phyloP scores from a whole-genome alignment of 306 rosid species.

The Datisca glomerata region DNA sequence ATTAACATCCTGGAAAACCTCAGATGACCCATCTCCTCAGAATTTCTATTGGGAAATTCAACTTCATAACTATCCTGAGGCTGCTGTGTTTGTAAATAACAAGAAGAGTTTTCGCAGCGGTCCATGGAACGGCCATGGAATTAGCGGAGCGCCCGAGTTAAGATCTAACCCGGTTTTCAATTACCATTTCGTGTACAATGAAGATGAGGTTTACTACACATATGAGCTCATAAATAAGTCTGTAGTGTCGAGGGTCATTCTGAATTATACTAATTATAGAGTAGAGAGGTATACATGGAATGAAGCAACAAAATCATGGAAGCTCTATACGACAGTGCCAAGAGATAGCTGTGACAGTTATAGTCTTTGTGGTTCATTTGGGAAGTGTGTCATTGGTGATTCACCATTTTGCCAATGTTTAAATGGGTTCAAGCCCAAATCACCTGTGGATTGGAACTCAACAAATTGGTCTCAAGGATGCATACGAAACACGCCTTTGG shows the following conservation, averaged over 20 bases:
- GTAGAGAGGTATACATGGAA: no score
- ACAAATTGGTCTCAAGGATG: background rate
- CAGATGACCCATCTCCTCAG: conserved; percentile 26
- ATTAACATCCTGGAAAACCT: conserved; percentile 29
- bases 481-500: background rate
- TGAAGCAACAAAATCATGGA: conserved; percentile 14
- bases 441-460: background rate
- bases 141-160: conserved; percentile 16
- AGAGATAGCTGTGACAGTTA: conserved; percentile 30
- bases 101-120: conserved; percentile 29
- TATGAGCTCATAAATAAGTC: conserved; percentile 25
- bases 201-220: conserved; percentile 28
- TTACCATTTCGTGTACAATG: conserved; percentile 21
- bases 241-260: no score
- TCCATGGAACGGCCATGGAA: conserved; percentile 30
- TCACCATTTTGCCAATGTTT: conserved; percentile 6
- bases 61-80: conserved; percentile 28
- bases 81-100: conserved; percentile 20
- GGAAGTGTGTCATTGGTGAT: conserved; percentile 11
- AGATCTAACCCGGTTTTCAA: conserved; percentile 23
- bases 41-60: conserved; percentile 25
- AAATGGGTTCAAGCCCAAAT: background rate
- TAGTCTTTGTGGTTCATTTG: conserved; percentile 33
- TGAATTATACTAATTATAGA: no score
- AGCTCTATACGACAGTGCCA: conserved; percentile 12